Evolutionary conservation across 2,329 filamentous ascomycete species (phyloP), one percentile per base, ranked within the genome.

Genomic region (Ascocoryne sarcoides): DNA sequence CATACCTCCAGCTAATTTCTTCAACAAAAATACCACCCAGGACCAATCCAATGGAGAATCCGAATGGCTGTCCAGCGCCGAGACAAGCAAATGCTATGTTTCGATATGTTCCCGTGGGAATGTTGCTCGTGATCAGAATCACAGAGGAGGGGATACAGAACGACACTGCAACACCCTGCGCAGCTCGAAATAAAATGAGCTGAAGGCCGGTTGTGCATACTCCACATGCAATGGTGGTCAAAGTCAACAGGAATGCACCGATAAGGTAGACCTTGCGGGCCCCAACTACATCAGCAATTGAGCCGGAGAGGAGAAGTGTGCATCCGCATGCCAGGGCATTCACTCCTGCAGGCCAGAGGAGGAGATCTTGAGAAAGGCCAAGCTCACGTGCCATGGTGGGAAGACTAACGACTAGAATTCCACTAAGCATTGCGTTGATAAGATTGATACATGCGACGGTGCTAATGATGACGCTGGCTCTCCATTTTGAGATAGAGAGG

Each of bases 81-180:
- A 74, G 59, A 9, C 62, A 64, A 0, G 70, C 65, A 47, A 75
- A 74, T 0, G 64, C 70, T 8, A 73, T 57, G 45, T 76, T 75
- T 3, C 71, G 60, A 17, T 60, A 53, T 45, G 62, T 64, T 1
- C 69, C 71, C n/a, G 60, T 52, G 1, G 66, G 64, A 19, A 71
- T 65, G 1, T 62, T 65, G 23, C 58, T 62, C 0, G 69, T 68
- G 42, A 75, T 65, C 35, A 74, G 64, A 34, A 62, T 63, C 0
- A 75, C 66, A 0, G 69, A 65, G 0, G 66, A 65, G 0, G 71
- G 70, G 8, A 74, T 55, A 47, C 65, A 67, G 40, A 71, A 63
- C 0, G 68, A 65, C 1, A 67, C 59, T 0, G 65, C 65, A 16
- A 72, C 49, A 2, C 68, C 69, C 33, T 62, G 62, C 2, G 68